Conservation (phyloP, 1,139 yeast genomes). For the Citeromyces hawaiiensis region DNA sequence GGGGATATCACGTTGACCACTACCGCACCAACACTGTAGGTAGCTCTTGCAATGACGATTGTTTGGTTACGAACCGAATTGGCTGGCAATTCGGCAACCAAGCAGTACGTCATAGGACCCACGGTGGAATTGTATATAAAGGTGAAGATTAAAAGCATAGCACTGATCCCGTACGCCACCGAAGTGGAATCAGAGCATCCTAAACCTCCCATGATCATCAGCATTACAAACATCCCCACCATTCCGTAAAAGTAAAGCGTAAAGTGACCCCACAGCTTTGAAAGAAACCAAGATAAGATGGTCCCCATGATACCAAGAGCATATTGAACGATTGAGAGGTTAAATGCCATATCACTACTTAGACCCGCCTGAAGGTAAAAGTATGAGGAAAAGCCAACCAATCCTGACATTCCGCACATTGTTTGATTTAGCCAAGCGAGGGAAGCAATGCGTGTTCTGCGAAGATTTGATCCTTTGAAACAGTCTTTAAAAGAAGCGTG, state of each 20-base stretch:
- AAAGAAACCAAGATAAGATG: conserved; percentile 33
- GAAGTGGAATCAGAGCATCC: conserved; percentile 9
- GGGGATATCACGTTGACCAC: conserved; percentile 37
- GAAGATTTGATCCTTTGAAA: conserved; percentile 11
- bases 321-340: conserved; percentile 30
- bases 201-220: conserved; percentile 30
- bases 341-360: conserved; percentile 24
- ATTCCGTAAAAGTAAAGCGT: conserved; percentile 32
- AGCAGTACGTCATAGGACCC: conserved; percentile 46
- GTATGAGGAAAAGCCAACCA: conserved; percentile 37
- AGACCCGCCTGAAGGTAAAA: conserved; percentile 41
- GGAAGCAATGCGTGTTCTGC: conserved; percentile 43
- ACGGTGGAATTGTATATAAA: conserved; percentile 37
- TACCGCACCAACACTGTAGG: conserved; percentile 27
- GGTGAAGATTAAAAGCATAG: conserved; percentile 30
- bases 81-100: conserved; percentile 46
- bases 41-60: conserved; percentile 19
- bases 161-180: conserved; percentile 8
- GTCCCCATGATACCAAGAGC: conserved; percentile 39
- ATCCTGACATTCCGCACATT: conserved; percentile 31
- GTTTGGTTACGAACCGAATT: conserved; percentile 42
- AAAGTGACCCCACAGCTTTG: conserved; percentile 34
- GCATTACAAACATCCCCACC: conserved; percentile 19
- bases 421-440: conserved; percentile 35
- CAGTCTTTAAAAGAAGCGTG: background rate